Base-by-base conservation (phyloP, 2,329 filamentous ascomycete genomes). In the Cladobotryum mycophilum region DNA sequence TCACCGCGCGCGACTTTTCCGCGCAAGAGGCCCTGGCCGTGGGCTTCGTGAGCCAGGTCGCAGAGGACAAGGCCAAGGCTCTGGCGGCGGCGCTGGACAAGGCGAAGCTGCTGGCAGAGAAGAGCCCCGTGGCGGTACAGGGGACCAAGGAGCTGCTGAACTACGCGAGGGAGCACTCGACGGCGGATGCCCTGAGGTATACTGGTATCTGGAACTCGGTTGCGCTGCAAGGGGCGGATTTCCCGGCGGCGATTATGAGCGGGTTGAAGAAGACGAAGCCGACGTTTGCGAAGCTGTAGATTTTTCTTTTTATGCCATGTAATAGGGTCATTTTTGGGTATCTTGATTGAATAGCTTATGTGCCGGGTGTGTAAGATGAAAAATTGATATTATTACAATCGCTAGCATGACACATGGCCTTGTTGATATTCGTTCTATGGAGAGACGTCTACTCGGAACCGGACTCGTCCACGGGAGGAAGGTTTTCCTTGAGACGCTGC, bases 111-210 rank as follows among this genome's bases (percentile, higher is more conserved):
- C 80, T 96, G 52, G 86, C 88, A 25, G 73, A 67, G 15, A 96
- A 96, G 78, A 93, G 88, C 62, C 92, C 92, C 0, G 84, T 97
- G 18, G 90, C 89, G 1, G 87, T 92, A 56, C 82, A 89, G 72
- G 85, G 88, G 5, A 95, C 90, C 8, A 96, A 96, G 74, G 87
- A 93, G 70, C 70, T 95, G 55, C 65, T 96, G 63, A 90, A 93
- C 67, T 89, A 85, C 63, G 86, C 85, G 34, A 78, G 88, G 60
- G 91, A 95, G 67, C 82, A 90, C 65, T 76, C 78, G 2, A 81
- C 95, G 25, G 80, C 79, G 42, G 89, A 95, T 59, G 89, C 85
- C 43, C 70, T 97, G 65, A 81, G 81, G 52, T 96, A 96, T 68
- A 95, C 91, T 4, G 78, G 81, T 11, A 78, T 93, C 1, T 96